Percentiles rank a stretch among this genome's conserved stretches.
Evolutionary conservation across 2,329 filamentous ascomycete species (phyloP).

Genomic region (Colletotrichum liaoningense): DNA sequence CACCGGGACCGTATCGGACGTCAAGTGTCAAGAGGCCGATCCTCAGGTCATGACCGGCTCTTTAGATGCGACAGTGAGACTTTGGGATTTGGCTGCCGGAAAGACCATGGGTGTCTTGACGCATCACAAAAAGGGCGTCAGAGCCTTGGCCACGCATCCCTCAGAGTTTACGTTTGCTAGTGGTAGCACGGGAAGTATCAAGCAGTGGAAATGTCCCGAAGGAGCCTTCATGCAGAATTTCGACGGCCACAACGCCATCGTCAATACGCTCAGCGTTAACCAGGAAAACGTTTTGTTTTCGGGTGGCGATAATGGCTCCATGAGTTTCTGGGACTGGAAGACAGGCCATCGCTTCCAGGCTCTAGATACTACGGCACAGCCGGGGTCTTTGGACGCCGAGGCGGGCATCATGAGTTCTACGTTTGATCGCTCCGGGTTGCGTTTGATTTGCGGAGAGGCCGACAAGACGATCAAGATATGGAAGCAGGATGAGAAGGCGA

Average conservation of each 20-base stretch:
- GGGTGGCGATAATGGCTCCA: slow-evolving; percentile 92
- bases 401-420: slow-evolving; percentile 94
- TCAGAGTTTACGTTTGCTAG: slow-evolving; percentile 96
- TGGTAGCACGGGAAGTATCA: slow-evolving; percentile 92
- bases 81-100: slow-evolving; percentile 96
- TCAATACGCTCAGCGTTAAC: slow-evolving; percentile 94
- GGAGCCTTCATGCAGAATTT: slow-evolving; percentile 99
- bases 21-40: slow-evolving; percentile 95
- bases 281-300: slow-evolving; percentile 96
- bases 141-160: slow-evolving; percentile 85
- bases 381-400: slow-evolving; percentile 93
- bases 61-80: slow-evolving; percentile 87
- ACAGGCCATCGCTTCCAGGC: slow-evolving; percentile 91
- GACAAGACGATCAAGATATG: slow-evolving; percentile 99
- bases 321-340: slow-evolving; percentile 99
- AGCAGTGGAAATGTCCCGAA: slow-evolving; percentile 99
- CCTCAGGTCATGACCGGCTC: slow-evolving; percentile 96
- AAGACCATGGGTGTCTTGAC: slow-evolving; percentile 97
- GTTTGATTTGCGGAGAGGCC: slow-evolving; percentile 92
- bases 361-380: slow-evolving; percentile 91
- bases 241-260: slow-evolving; percentile 94
- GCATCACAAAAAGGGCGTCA: slow-evolving; percentile 98
- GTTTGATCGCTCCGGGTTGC: slow-evolving; percentile 88
- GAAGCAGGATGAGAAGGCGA: slow-evolving; percentile 93
- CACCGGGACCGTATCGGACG: slow-evolving; percentile 87